Evolutionary conservation across 495 filamentous ascomycete species (phyloP).

Genomic region (Neurospora sp.): DNA sequence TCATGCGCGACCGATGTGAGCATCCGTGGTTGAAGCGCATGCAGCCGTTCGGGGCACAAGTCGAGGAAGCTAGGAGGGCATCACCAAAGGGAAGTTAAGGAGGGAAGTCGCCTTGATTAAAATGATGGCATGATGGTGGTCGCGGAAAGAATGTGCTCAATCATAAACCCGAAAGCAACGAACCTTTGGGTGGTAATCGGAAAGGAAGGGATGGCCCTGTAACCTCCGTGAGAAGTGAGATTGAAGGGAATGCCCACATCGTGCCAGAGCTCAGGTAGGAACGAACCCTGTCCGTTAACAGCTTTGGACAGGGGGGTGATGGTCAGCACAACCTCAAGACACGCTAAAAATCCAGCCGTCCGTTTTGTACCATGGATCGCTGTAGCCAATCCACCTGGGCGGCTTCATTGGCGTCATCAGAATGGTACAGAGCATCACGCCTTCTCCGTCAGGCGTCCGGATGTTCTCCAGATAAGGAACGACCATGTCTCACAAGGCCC

Average conservation of each 20-base stretch:
- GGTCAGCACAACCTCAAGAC: neutral
- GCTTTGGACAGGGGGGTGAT: neutral
- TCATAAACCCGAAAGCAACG: slow-evolving; percentile 2
- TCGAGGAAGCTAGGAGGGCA: slow-evolving; percentile 1
- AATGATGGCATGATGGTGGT: neutral
- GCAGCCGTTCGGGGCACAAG: neutral
- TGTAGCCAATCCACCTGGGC: neutral
- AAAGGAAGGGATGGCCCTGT: neutral
- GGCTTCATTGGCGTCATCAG: neutral
- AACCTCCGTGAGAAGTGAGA: neutral
- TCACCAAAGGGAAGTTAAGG: slow-evolving; percentile 1
- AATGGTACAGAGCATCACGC: neutral
- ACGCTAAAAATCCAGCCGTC: slow-evolving; percentile 2
- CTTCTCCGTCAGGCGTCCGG: neutral
- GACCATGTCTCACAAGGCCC: neutral
- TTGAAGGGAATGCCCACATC: neutral
- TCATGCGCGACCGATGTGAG: slow-evolving; percentile 3
- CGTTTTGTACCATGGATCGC: neutral
- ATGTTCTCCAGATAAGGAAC: neutral
- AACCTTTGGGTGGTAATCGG: slow-evolving; percentile 1
- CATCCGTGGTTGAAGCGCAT: neutral
- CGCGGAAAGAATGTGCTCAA: neutral
- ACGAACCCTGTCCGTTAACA: slow-evolving; percentile 4
- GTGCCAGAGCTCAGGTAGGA: slow-evolving; percentile 5
- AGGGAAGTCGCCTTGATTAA: neutral